Evolutionary conservation across 2,329 filamentous ascomycete species (phyloP).

Genomic region (Lomentospora prolificans): DNA sequence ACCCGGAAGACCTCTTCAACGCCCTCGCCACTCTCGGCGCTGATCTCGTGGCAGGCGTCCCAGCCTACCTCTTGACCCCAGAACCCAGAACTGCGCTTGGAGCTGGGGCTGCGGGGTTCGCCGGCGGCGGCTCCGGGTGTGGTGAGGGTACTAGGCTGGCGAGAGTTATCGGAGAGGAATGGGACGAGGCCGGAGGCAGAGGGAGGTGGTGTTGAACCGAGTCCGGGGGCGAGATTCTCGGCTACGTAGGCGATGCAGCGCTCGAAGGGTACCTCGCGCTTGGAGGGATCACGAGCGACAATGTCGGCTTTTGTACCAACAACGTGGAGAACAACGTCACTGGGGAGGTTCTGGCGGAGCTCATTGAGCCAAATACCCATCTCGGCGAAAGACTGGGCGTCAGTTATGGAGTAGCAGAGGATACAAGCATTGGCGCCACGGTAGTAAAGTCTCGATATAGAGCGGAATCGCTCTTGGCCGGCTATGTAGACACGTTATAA

Average conservation of each 20-base stretch:
- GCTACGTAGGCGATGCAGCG: conserved; percentile 92
- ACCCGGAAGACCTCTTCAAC: conserved; percentile 91
- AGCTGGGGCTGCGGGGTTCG: conserved; percentile 50
- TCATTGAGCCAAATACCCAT: conserved; percentile 90
- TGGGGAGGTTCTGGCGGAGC: conserved; percentile 65
- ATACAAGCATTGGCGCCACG: conserved; percentile 90
- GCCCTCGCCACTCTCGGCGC: conserved; percentile 84
- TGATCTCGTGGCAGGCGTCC: conserved; percentile 97
- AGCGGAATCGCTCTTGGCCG: conserved; percentile 89
- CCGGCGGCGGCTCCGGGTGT: conserved; percentile 17
- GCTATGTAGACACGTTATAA: conserved; percentile 29
- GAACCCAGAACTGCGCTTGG: conserved; percentile 62
- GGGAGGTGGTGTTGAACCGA: conserved; percentile 56
- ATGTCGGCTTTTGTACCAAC: conserved; percentile 92
- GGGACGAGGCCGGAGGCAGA: conserved; percentile 34
- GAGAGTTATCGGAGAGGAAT: conserved; percentile 20
- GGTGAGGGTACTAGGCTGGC: conserved; percentile 11
- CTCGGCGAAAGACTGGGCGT: conserved; percentile 74
- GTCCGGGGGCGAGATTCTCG: conserved; percentile 71
- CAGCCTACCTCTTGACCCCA: conserved; percentile 92
- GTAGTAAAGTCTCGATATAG: conserved; percentile 92
- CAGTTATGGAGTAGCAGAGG: conserved; percentile 89
- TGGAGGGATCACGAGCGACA: conserved; percentile 70
- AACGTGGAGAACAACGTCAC: conserved; percentile 81
- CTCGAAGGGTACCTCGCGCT: conserved; percentile 83